phyloP scores from a whole-genome alignment of 768 basidiomycete species.

The Asterophora parasitica region DNA sequence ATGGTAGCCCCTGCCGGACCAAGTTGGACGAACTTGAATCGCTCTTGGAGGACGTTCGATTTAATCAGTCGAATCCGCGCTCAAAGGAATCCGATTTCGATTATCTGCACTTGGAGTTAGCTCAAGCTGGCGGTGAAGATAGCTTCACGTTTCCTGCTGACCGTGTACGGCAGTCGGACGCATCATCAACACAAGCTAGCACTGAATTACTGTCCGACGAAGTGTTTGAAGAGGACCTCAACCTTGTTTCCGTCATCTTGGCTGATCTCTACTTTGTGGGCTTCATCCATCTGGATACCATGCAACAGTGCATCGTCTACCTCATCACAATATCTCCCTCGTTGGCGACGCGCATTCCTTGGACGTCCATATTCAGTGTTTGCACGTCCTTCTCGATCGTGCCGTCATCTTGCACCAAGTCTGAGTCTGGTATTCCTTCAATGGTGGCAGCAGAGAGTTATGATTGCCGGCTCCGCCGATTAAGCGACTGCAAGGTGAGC shows the following conservation, averaged over 20 bases:
- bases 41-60: background rate
- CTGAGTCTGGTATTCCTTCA: slow-evolving; percentile 3
- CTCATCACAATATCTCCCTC: slow-evolving; percentile 2
- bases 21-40: background rate
- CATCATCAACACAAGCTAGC: background rate
- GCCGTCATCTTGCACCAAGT: slow-evolving; percentile 3
- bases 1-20: background rate
- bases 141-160: too few relatives aligned
- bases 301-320: slow-evolving; percentile 7
- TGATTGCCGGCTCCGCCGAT: background rate
- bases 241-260: slow-evolving; percentile 1
- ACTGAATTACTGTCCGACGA: background rate
- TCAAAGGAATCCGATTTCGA: slow-evolving; percentile 2
- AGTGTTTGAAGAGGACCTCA: background rate
- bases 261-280: slow-evolving; percentile 8
- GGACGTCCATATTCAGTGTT: background rate
- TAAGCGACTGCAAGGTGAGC: background rate
- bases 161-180: background rate
- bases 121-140: background rate
- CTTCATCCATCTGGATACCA: slow-evolving; percentile 4
- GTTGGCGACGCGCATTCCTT: background rate
- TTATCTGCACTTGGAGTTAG: slow-evolving; percentile 1
- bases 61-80: slow-evolving; percentile 7
- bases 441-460: background rate
- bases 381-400: slow-evolving; percentile 2